Percentiles rank a stretch among this genome's conserved stretches.
These are phyloP conservation scores for Graphilbum ipis-grandicollis DNA, from an alignment of 2,329 filamentous ascomycete genomes.

Conservation along the genomic window DNA sequence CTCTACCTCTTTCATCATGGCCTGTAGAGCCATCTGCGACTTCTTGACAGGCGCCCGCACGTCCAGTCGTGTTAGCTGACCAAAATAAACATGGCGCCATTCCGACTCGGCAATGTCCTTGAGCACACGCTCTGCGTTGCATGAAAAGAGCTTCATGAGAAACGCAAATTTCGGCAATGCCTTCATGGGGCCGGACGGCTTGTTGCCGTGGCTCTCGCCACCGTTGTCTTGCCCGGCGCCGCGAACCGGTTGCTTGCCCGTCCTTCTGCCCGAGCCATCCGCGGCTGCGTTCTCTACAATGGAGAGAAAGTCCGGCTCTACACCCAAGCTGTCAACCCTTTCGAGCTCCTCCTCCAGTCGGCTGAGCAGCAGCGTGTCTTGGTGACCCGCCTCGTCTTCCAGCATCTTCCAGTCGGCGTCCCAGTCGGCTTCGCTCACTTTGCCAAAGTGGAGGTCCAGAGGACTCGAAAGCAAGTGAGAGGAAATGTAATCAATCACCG, in stretches of 20 bases:
- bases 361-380: slow-evolving; percentile 25
- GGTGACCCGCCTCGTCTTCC: slow-evolving; percentile 12
- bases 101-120: slow-evolving; percentile 52
- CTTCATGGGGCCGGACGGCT: slow-evolving; percentile 23
- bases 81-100: slow-evolving; percentile 50
- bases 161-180: slow-evolving; percentile 45
- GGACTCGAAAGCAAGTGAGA: slow-evolving; percentile 50
- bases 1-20: slow-evolving; percentile 14
- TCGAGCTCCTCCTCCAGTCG: slow-evolving; percentile 6
- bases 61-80: slow-evolving; percentile 30
- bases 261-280: background rate
- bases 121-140: slow-evolving; percentile 45
- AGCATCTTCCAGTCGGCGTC: slow-evolving; percentile 27
- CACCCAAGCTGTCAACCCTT: slow-evolving; percentile 3
- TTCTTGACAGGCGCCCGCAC: slow-evolving; percentile 26
- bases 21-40: slow-evolving; percentile 41
- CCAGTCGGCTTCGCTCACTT: slow-evolving; percentile 31
- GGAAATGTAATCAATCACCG: slow-evolving; percentile 63
- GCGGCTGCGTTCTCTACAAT: slow-evolving; percentile 1
- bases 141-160: slow-evolving; percentile 38
- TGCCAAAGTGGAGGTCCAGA: slow-evolving; percentile 41
- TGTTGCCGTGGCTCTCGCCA: too few relatives aligned
- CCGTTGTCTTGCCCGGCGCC: background rate
- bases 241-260: background rate
- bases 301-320: slow-evolving; percentile 2